Evolutionary conservation across 495 filamentous ascomycete genomes (phyloP).

Genomic region (Neurospora tetrasperma): DNA sequence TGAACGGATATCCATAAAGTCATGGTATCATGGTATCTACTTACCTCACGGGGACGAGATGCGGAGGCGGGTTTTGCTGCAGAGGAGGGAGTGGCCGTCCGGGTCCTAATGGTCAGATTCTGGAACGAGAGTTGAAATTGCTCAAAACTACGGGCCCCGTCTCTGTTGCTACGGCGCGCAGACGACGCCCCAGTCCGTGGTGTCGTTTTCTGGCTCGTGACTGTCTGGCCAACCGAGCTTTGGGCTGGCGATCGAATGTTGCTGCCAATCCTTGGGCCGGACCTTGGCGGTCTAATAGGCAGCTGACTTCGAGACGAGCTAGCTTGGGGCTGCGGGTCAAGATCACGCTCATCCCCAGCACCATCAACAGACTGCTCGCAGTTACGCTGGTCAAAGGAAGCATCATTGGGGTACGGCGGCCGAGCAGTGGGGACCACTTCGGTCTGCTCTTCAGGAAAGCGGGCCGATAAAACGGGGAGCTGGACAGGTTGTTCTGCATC

Average conservation of each 20-base stretch:
- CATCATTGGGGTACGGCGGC: background rate
- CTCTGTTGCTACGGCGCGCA: background rate
- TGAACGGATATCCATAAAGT: background rate
- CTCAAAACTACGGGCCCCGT: background rate
- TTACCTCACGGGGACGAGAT: background rate
- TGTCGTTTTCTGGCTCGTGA: background rate
- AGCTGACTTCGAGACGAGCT: background rate
- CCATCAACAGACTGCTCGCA: background rate
- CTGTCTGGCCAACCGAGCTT: background rate
- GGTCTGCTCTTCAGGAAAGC: background rate
- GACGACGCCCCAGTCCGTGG: background rate
- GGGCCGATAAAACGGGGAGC: background rate
- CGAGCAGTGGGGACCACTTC: background rate
- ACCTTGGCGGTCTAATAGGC: background rate
- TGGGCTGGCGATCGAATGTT: background rate
- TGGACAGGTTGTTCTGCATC: background rate
- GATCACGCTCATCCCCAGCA: background rate
- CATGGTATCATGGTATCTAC: background rate
- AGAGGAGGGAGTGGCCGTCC: background rate
- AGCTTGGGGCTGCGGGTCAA: background rate
- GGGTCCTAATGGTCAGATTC: background rate
- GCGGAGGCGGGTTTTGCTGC: background rate
- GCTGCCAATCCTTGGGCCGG: background rate
- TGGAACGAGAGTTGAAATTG: background rate
- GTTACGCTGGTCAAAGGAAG: background rate